Conservation (phyloP, 164 flowering plant species). For the Vitis riparia region DNA sequence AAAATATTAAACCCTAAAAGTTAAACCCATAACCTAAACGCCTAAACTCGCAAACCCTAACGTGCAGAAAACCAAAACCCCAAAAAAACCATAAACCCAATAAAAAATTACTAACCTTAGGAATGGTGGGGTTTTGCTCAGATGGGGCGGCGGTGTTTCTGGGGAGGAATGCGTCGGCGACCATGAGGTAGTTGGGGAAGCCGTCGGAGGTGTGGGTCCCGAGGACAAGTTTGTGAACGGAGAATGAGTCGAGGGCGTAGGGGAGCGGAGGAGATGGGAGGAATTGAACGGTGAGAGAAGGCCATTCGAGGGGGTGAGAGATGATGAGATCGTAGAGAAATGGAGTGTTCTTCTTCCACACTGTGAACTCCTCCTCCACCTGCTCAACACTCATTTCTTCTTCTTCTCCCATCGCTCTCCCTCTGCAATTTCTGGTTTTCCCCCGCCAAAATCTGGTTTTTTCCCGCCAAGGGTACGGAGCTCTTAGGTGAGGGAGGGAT, state of each 20-base stretch:
- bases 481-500: too few relatives aligned
- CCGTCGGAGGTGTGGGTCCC: slow-evolving; percentile 90
- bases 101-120: slow-evolving; percentile 27
- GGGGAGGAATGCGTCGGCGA: slow-evolving; percentile 78
- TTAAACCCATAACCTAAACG: too few relatives aligned
- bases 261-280: slow-evolving; percentile 47
- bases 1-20: too few relatives aligned
- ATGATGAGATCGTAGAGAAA: slow-evolving; percentile 80
- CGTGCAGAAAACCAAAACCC: too few relatives aligned
- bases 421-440: background rate
- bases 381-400: slow-evolving; percentile 17
- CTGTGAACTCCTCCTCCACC: slow-evolving; percentile 65
- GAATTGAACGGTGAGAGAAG: slow-evolving; percentile 93
- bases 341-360: slow-evolving; percentile 97
- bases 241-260: slow-evolving; percentile 24
- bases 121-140: slow-evolving; percentile 19
- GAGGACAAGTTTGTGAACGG: slow-evolving; percentile 66
- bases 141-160: slow-evolving; percentile 8
- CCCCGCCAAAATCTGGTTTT: background rate
- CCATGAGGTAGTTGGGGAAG: slow-evolving; percentile 70
- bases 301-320: slow-evolving; percentile 91
- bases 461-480: slow-evolving; percentile 18
- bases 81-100: background rate
- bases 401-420: slow-evolving; percentile 22
- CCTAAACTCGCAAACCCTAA: too few relatives aligned